These are phyloP conservation scores for Eucalyptus marginata DNA, from an alignment of 345 rosid genomes.

Conservation along the genomic window DNA sequence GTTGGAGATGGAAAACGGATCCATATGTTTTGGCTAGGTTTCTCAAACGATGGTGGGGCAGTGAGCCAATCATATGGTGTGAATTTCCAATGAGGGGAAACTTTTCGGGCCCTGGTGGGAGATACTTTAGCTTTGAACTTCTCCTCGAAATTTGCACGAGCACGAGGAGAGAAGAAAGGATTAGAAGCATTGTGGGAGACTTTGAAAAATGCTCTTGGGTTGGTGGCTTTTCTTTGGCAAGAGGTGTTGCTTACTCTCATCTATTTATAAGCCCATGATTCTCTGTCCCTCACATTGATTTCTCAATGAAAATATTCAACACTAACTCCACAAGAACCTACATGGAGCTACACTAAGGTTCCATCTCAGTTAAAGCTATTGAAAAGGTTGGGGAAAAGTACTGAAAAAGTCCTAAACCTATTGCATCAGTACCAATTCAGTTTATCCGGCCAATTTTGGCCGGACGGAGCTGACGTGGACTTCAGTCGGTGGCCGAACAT, in stretches of 20 bases:
- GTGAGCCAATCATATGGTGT: too few relatives aligned
- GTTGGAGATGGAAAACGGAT: neutral
- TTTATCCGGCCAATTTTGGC: too few relatives aligned
- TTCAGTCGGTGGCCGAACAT: too few relatives aligned
- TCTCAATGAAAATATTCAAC: too few relatives aligned
- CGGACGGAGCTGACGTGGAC: too few relatives aligned
- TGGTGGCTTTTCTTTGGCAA: neutral
- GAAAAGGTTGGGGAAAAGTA: too few relatives aligned
- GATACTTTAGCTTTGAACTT: neutral
- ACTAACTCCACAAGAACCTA: neutral
- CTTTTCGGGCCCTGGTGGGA: neutral
- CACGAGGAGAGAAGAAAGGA: neutral
- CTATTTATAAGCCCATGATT: neutral
- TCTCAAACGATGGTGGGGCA: too few relatives aligned
- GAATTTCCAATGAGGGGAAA: neutral
- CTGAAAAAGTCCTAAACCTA: too few relatives aligned
- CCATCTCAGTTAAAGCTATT: neutral
- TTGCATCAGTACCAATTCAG: too few relatives aligned
- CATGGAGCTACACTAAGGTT: neutral
- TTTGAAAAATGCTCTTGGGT: neutral
- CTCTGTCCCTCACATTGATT: neutral
- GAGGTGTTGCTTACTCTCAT: neutral
- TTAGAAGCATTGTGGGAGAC: neutral
- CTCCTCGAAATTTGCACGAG: neutral
- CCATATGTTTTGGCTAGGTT: neutral